Percentiles rank a stretch among this genome's conserved stretches.
Conservation (phyloP, 2,329 filamentous ascomycete genomes). For the Fusarium anguioides region DNA sequence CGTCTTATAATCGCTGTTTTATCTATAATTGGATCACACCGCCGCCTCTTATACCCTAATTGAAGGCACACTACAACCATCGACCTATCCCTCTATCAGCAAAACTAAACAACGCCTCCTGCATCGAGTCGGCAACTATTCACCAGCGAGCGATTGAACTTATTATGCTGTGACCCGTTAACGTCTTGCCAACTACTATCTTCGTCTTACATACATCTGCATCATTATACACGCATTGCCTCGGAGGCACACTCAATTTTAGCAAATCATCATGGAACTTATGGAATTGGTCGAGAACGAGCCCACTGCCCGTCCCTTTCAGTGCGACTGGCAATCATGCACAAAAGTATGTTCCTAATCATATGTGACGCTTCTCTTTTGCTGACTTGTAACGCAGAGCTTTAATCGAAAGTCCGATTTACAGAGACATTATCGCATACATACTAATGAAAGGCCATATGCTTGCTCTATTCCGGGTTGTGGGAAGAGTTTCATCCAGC, state of each 20-base stretch:
- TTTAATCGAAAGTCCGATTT: conserved; percentile 79
- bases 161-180: conserved; percentile 30
- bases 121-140: conserved; percentile 7
- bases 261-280: conserved; percentile 62
- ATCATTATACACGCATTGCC: background rate
- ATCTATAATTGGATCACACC: conserved; percentile 5
- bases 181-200: conserved; percentile 6
- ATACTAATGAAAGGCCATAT: conserved; percentile 77
- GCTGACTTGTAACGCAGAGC: conserved; percentile 59
- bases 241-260: background rate
- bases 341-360: conserved; percentile 63
- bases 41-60: conserved; percentile 27
- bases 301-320: conserved; percentile 69
- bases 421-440: conserved; percentile 76
- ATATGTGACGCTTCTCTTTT: background rate
- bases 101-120: background rate
- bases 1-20: conserved; percentile 5
- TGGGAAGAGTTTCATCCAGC: conserved; percentile 77
- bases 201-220: background rate
- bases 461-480: conserved; percentile 69
- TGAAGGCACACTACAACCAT: conserved; percentile 1
- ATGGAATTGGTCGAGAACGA: conserved; percentile 74
- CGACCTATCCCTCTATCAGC: background rate
- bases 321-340: conserved; percentile 72
- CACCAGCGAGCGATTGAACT: background rate